Evolutionary conservation across 305 asterid genomes (phyloP).

Genomic region (Fraxinus nigra): DNA sequence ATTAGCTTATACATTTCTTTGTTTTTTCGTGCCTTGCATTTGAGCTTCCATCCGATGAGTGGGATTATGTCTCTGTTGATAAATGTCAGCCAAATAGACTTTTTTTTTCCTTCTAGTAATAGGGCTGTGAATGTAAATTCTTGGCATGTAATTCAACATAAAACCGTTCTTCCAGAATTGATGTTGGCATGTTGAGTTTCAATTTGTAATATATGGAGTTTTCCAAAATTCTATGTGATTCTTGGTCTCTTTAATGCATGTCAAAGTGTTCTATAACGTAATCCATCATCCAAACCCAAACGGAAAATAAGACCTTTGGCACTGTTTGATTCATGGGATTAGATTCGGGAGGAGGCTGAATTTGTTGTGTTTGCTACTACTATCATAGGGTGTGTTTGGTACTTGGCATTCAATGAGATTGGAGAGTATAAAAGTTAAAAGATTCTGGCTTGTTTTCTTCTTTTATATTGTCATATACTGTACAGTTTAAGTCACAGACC

Average conservation of each 20-base stretch:
- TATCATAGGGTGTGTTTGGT: no score
- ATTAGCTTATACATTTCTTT: constrained; percentile 5
- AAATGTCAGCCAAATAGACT: constrained; percentile 17
- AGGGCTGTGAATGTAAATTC: constrained; percentile 17
- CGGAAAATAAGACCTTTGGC: not conserved
- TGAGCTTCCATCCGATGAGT: not conserved
- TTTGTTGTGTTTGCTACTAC: not conserved
- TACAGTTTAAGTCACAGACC: no score
- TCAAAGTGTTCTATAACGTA: not conserved
- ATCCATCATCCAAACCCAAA: not conserved
- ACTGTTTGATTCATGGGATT: not conserved
- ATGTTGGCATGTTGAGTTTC: not conserved
- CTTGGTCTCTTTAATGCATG: not conserved
- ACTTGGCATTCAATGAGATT: no score
- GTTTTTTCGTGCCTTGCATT: not conserved
- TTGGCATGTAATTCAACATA: constrained; percentile 12
- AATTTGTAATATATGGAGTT: not conserved
- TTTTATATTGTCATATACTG: no score
- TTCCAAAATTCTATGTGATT: not conserved
- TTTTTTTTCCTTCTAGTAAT: constrained; percentile 20
- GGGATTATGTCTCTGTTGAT: constrained; percentile 12
- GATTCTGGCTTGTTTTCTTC: no score
- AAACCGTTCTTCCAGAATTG: constrained; percentile 5
- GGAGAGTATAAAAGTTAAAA: no score
- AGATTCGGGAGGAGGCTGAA: not conserved